These are phyloP conservation scores for Rosa multiflora DNA, from an alignment of 306 rosid genomes.

Conservation along the genomic window DNA sequence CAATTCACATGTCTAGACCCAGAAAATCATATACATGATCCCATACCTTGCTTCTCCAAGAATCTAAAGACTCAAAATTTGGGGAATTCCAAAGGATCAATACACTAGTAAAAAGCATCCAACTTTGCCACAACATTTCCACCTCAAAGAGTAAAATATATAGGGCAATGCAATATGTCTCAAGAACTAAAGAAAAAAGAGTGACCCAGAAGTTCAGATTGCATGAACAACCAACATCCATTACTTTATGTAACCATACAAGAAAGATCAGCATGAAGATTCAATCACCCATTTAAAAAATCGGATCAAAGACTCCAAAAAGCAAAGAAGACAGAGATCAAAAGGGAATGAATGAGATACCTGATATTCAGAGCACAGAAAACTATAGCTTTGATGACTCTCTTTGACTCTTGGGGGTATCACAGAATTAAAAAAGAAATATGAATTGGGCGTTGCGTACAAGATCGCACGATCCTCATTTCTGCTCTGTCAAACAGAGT, in stretches of 20 bases:
- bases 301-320: not conserved
- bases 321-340: not conserved
- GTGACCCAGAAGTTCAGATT: not conserved
- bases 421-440: not conserved
- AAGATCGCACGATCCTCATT: not conserved
- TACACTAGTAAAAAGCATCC: not conserved
- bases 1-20: not conserved
- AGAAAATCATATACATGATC: not conserved
- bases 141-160: not conserved
- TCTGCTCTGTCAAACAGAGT: not conserved
- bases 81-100: not conserved
- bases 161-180: not conserved
- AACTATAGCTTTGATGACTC: not conserved
- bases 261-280: not conserved
- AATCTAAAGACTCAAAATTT: not conserved
- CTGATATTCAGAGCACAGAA: conserved; percentile 15
- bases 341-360: conserved; percentile 7
- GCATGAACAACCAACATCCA: not conserved
- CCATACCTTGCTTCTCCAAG: not conserved
- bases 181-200: not conserved
- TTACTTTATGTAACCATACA: not conserved
- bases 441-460: not conserved
- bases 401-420: not conserved
- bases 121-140: not conserved
- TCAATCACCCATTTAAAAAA: conserved; percentile 9